Evolutionary conservation across 768 basidiomycete genomes (phyloP), one percentile per base, ranked within the genome.

Genomic region (Termitomyces sp.): DNA sequence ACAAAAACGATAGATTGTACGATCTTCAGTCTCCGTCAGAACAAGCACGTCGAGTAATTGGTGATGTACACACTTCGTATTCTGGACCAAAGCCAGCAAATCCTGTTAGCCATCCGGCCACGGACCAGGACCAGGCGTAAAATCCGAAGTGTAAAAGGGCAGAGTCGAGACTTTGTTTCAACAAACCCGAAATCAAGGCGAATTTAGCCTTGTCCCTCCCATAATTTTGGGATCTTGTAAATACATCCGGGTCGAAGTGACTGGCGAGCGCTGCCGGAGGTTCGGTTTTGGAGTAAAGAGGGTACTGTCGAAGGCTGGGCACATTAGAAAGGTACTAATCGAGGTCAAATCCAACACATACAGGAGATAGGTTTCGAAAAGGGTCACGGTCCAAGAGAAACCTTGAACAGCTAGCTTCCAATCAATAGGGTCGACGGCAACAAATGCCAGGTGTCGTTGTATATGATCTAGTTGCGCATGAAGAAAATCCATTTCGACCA

Each of bases 221-320:
- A 74, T 99, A 99, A 44, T 80, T 75, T 70, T 99, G 96, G 0
- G 93, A 95, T 67, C 97, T 97, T 61, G 85, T 78, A 71, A 95
- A 96, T 15, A 85, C 86, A 2, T 87, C 83, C 11, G 74, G 68
- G 16, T 81, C 79, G 65, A 95, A 87, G 69, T 93, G 87, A 1
- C 72, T 72, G 4, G 82, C 85, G 3, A 97, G 81, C 3, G 83
- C 85, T 2, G 81, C 68, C 1, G 93, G 93, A 0, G 91, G 94
- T 39, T 79, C 77, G 0, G 78, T 81, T 66, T 87, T 93, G 8
- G 85, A 86, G 69, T 94, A 95, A 48, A 91, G 77, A 3, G 91
- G 91, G 66, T 91, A 90, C 72, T 98, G 95, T 8, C 94, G 87
- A 46, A 88, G 69, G 54, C 81, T 72, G 54, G 55, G 41, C 6